Base-by-base conservation (phyloP, 2,329 filamentous ascomycete genomes). In the Hypoxylon sp. region DNA sequence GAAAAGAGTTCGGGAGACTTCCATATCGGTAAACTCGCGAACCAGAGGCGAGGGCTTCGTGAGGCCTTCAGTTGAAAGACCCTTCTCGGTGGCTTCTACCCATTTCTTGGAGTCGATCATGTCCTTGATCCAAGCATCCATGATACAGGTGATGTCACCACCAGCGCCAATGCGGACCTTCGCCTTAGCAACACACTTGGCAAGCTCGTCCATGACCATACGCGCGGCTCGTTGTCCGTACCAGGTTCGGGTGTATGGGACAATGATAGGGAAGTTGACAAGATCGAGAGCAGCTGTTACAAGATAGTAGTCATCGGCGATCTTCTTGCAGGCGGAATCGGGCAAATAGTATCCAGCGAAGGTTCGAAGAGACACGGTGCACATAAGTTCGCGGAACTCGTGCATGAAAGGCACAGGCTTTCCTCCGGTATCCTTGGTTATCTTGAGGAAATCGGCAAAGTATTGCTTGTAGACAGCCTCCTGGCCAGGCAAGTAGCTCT, bases 221-320 rank as follows among this genome's bases (percentile, higher is more conserved):
- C 96, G 90, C 51, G 93, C 87, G 20, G 91, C 91, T 77, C 92
- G 95, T 82, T 97, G 96, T 65, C 93, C 94, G 68, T 96, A 95
- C 91, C 91, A 97, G 4, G 91, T 91, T 78, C 91, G 93, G 69
- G 92, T 97, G 79, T 84, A 97, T 27, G 93, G 93, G 29, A 97
- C 75, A 69, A 97, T 97, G 74, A 97, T 89, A 52, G 94, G 93
- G 78, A 97, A 96, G 79, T 97, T 97, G 79, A 99, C 94, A 35
- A 97, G 83, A 74, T 99, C 94, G 62, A 97, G 83, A 15, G 94
- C 94, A 50, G 89, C 93, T 9, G 94, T 97, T 69, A 97, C 96
- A 60, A 93, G 83, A 75, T 96, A 97, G 77, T 96, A 99, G 75
- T 97, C 92, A 73, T 96, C 89, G 55, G 93, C 89, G 60, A 97